These are phyloP conservation scores for Chloropicon primus DNA, from an alignment of 139 green algal species.

Conservation along the genomic window DNA sequence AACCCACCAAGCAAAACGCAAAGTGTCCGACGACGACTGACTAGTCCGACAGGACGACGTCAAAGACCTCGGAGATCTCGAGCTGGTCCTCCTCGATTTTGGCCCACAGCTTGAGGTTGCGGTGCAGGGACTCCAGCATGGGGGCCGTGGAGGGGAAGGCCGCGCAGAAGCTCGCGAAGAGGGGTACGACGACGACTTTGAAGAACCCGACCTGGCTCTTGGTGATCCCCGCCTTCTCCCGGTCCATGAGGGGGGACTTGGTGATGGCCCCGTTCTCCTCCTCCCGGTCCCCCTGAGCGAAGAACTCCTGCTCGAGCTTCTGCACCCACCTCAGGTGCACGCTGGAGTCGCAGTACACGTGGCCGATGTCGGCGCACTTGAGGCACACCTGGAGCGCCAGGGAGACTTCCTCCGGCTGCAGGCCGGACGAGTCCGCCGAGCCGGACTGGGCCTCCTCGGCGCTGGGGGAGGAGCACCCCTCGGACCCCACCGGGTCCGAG, in stretches of 20 bases:
- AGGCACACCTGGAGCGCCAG: slow-evolving; percentile 28
- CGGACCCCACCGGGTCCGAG: slow-evolving; percentile 11
- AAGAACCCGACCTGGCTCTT: slow-evolving; percentile 51
- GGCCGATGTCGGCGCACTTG: slow-evolving; percentile 42
- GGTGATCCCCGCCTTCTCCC: slow-evolving; percentile 34
- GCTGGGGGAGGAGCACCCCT: slow-evolving; percentile 10
- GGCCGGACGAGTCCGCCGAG: slow-evolving; percentile 23
- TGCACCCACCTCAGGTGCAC: slow-evolving; percentile 35
- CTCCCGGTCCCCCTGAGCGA: slow-evolving; percentile 31
- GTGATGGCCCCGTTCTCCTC: slow-evolving; percentile 22
- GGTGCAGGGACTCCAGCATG: slow-evolving; percentile 36
- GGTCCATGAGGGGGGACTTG: slow-evolving; percentile 34
- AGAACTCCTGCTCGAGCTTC: slow-evolving; percentile 43
- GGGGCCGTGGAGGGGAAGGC: slow-evolving; percentile 23
- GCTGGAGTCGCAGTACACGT: slow-evolving; percentile 8
- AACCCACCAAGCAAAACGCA: too few relatives aligned
- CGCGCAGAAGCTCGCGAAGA: slow-evolving; percentile 37
- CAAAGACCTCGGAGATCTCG: neutral
- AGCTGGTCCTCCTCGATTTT: slow-evolving; percentile 23
- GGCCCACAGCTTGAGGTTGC: slow-evolving; percentile 43
- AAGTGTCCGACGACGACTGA: too few relatives aligned
- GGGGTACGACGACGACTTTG: slow-evolving; percentile 45
- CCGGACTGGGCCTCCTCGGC: slow-evolving; percentile 23
- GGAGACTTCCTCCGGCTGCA: slow-evolving; percentile 23
- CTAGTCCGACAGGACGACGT: neutral